Percentiles rank a stretch among this genome's conserved stretches.
phyloP scores from a whole-genome alignment of 306 rosid genomes.

The Cucurbita maxima region DNA sequence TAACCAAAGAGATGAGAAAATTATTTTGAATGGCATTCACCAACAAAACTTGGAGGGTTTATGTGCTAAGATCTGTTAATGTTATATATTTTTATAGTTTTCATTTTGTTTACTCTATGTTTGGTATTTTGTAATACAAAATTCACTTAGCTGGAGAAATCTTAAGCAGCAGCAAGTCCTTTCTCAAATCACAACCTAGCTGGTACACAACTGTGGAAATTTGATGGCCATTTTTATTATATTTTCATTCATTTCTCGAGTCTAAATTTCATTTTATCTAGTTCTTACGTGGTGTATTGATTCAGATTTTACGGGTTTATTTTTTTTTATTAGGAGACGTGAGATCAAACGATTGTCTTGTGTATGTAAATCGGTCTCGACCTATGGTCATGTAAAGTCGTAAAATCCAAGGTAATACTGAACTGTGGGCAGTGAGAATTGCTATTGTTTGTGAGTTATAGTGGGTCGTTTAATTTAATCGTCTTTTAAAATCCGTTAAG shows the following conservation, averaged over 20 bases:
- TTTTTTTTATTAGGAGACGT: too few relatives aligned
- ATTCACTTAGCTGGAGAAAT: background rate
- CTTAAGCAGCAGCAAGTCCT: background rate
- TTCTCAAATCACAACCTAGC: background rate
- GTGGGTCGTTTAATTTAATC: too few relatives aligned
- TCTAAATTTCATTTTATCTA: too few relatives aligned
- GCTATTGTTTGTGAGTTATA: too few relatives aligned
- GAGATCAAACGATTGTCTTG: too few relatives aligned
- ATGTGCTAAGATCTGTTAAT: background rate
- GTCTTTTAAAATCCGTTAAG: too few relatives aligned
- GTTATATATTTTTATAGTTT: background rate
- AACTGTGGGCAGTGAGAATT: too few relatives aligned
- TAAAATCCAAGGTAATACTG: too few relatives aligned
- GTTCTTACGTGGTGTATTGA: too few relatives aligned
- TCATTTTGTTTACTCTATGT: background rate
- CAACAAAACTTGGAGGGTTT: conserved; percentile 13
- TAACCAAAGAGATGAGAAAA: background rate
- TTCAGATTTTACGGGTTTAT: too few relatives aligned
- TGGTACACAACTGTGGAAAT: background rate
- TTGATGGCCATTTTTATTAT: background rate
- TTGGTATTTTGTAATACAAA: conserved; percentile 2
- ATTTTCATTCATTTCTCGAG: background rate
- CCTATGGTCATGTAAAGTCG: too few relatives aligned
- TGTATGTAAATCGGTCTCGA: too few relatives aligned
- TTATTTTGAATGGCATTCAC: conserved; percentile 7